Percentiles rank a stretch among this genome's conserved stretches.
phyloP scores from a whole-genome alignment of 176 grass and related monocot species.

The Oryza meyeriana region DNA sequence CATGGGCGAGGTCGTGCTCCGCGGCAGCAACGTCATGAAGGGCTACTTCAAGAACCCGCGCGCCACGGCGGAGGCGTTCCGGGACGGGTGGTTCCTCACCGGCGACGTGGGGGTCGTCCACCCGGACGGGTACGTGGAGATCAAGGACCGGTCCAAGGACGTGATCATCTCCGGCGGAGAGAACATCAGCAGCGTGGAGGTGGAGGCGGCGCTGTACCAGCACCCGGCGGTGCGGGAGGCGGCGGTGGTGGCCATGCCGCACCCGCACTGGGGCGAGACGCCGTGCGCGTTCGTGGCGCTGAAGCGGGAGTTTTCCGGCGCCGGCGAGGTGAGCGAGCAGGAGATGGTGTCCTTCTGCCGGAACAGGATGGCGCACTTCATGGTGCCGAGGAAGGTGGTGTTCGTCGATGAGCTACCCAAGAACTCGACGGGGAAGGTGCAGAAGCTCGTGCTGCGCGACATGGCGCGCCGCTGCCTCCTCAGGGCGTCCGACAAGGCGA shows the following conservation, averaged over 20 bases:
- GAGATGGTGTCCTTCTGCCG: conserved; percentile 56
- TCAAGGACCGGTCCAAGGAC: conserved; percentile 70
- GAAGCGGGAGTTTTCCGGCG: conserved; percentile 32
- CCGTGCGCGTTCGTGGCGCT: conserved; percentile 55
- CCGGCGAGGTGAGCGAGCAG: conserved; percentile 36
- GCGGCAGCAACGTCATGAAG: conserved; percentile 72
- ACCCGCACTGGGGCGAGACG: conserved; percentile 51
- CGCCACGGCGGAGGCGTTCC: conserved; percentile 52
- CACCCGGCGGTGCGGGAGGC: conserved; percentile 60
- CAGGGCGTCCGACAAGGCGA: background rate
- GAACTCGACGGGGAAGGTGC: conserved; percentile 55
- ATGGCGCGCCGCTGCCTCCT: conserved; percentile 14
- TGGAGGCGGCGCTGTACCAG: conserved; percentile 49
- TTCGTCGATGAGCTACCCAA: conserved; percentile 63
- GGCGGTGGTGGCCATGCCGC: conserved; percentile 60
- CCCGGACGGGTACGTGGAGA: conserved; percentile 66
- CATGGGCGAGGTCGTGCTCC: conserved; percentile 53
- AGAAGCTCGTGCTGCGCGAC: conserved; percentile 49
- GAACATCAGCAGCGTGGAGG: conserved; percentile 83
- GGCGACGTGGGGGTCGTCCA: conserved; percentile 65
- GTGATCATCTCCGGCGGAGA: conserved; percentile 80
- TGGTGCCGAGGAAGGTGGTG: conserved; percentile 67
- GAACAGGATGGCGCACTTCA: conserved; percentile 46
- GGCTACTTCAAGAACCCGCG: conserved; percentile 55
- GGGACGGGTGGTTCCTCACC: conserved; percentile 52